Conservation (phyloP, 2,329 filamentous ascomycete species). For the Stagonosporopsis tanaceti region DNA sequence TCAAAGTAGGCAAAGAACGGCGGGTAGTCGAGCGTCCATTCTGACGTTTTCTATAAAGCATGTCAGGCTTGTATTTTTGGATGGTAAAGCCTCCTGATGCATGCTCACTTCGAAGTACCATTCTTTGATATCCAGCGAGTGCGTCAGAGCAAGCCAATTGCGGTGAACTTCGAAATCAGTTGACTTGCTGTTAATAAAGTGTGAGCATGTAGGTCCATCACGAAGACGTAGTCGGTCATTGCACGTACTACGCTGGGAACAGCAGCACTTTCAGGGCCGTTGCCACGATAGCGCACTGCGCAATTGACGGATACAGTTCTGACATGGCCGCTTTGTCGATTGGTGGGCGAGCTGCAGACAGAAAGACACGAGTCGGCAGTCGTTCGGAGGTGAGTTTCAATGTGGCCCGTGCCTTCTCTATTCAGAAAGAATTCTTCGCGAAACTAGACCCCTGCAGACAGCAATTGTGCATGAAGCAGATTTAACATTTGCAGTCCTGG, state of each 20-base stretch:
- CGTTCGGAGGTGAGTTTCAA: slow-evolving; percentile 21
- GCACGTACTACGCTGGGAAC: slow-evolving; percentile 89
- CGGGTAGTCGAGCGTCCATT: slow-evolving; percentile 99
- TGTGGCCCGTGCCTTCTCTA: slow-evolving; percentile 23
- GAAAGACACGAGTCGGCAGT: slow-evolving; percentile 28
- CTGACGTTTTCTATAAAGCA: slow-evolving; percentile 75
- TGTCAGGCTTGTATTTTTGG: slow-evolving; percentile 22
- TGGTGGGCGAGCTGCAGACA: slow-evolving; percentile 32
- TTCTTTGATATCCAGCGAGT: slow-evolving; percentile 83
- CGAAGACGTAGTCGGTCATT: slow-evolving; percentile 18
- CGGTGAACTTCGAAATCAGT: slow-evolving; percentile 99
- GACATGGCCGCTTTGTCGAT: slow-evolving; percentile 64
- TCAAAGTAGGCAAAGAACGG: slow-evolving; percentile 98
- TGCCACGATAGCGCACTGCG: slow-evolving; percentile 85
- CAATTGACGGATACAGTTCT: slow-evolving; percentile 84
- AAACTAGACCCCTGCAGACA: not conserved
- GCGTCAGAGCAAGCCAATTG: slow-evolving; percentile 96
- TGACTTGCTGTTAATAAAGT: slow-evolving; percentile 74
- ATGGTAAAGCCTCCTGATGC: not conserved
- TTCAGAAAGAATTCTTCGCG: slow-evolving; percentile 5
- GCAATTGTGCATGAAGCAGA: not conserved
- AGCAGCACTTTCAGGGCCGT: slow-evolving; percentile 90
- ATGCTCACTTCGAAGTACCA: slow-evolving; percentile 86
- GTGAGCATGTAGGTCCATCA: slow-evolving; percentile 32
- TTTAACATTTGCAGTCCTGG: not conserved